These are phyloP conservation scores for Suillus lakei DNA, from an alignment of 768 basidiomycete genomes.

Conservation along the genomic window DNA sequence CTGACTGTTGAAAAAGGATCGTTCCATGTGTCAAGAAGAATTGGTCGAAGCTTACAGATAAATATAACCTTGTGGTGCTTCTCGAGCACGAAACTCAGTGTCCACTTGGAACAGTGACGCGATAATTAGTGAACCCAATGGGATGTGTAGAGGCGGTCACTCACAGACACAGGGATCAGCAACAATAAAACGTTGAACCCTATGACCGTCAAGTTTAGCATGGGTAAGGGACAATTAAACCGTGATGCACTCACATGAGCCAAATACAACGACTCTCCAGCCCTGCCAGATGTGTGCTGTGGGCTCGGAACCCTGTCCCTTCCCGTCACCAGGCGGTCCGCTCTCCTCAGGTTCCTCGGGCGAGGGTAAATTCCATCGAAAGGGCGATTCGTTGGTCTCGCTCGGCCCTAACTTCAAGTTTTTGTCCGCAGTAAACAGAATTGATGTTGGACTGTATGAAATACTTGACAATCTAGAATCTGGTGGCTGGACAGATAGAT, in stretches of 20 bases:
- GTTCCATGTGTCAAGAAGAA: not conserved
- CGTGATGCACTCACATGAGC: constrained; percentile 53
- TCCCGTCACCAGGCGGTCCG: not conserved
- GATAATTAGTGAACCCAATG: not conserved
- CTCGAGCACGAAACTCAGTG: constrained; percentile 51
- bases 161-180: constrained; percentile 70
- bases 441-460: constrained; percentile 27
- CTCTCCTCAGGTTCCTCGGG: constrained; percentile 17
- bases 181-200: constrained; percentile 75
- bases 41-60: constrained; percentile 49
- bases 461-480: constrained; percentile 28
- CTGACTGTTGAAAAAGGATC: constrained; percentile 50
- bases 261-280: constrained; percentile 57
- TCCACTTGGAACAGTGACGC: constrained; percentile 48
- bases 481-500: constrained; percentile 12
- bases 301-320: constrained; percentile 8
- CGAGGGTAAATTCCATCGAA: constrained; percentile 34
- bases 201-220: constrained; percentile 29
- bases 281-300: constrained; percentile 45
- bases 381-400: constrained; percentile 35
- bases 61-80: constrained; percentile 62
- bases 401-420: constrained; percentile 9
- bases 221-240: not conserved
- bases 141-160: constrained; percentile 24
- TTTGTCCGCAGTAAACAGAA: constrained; percentile 27